These are phyloP conservation scores for Amanita polypyramis DNA, from an alignment of 768 basidiomycete species.

Conservation along the genomic window DNA sequence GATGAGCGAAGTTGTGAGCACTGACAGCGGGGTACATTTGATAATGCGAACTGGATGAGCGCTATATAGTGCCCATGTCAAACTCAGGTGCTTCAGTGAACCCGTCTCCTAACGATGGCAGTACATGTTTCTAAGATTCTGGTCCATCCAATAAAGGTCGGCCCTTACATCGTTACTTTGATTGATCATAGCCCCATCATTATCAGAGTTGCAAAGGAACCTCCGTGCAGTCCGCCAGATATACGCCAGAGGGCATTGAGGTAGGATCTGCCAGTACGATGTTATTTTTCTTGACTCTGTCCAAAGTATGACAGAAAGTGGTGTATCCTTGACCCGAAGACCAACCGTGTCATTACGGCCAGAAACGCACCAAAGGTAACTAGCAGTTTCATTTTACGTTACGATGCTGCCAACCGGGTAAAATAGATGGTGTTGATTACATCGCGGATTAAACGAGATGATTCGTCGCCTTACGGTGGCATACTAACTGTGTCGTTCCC, in stretches of 20 bases:
- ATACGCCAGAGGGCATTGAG: slow-evolving; percentile 56
- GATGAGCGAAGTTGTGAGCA: slow-evolving; percentile 74
- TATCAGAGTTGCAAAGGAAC: slow-evolving; percentile 62
- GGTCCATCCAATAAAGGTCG: slow-evolving; percentile 62
- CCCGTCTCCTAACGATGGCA: neutral
- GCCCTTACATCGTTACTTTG: neutral
- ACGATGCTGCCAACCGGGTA: neutral
- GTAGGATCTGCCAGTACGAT: slow-evolving; percentile 22
- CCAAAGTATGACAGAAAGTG: slow-evolving; percentile 63
- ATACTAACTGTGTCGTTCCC: slow-evolving; percentile 50
- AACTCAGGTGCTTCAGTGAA: neutral
- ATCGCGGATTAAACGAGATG: slow-evolving; percentile 41
- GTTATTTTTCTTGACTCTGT: slow-evolving; percentile 2
- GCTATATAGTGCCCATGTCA: neutral
- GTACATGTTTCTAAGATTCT: slow-evolving; percentile 41
- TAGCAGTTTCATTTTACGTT: neutral
- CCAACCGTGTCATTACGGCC: slow-evolving; percentile 52
- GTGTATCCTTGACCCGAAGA: slow-evolving; percentile 52
- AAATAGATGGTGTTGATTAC: slow-evolving; percentile 57
- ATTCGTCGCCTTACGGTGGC: slow-evolving; percentile 34
- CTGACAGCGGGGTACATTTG: slow-evolving; percentile 93
- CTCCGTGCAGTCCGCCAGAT: slow-evolving; percentile 43
- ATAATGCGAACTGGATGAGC: slow-evolving; percentile 64
- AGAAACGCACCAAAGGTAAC: slow-evolving; percentile 50
- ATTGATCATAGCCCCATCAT: neutral